phyloP scores from a whole-genome alignment of 164 flowering plant species.

The Santalum album region DNA sequence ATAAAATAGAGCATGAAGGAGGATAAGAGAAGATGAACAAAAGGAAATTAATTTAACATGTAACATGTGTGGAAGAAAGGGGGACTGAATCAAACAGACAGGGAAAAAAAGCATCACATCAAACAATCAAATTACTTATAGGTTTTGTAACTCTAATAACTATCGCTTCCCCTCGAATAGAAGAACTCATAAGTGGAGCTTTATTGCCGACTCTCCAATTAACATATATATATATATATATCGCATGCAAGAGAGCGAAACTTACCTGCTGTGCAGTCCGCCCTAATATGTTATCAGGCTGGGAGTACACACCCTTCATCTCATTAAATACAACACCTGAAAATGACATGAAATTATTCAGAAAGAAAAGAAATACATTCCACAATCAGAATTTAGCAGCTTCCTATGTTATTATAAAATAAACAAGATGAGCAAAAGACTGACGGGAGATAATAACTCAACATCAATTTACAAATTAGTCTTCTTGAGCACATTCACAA shows the following conservation, averaged over 20 bases:
- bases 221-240: no score
- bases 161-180: no score
- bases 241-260: conserved; percentile 1
- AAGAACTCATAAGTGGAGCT: no score
- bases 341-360: conserved; percentile 5
- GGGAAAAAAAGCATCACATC: no score
- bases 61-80: no score
- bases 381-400: neutral
- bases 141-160: no score
- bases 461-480: neutral
- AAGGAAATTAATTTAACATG: no score
- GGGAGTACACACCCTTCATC: conserved; percentile 99
- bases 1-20: no score
- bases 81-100: no score
- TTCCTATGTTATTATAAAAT: neutral
- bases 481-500: neutral
- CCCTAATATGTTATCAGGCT: conserved; percentile 90
- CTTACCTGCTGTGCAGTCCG: conserved; percentile 82
- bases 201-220: no score
- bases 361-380: neutral
- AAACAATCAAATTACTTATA: no score
- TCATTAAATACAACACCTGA: conserved; percentile 98
- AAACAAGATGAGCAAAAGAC: neutral
- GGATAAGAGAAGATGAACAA: no score
- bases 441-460: neutral